Evolutionary conservation across 164 flowering plant species (phyloP), one percentile per base, ranked within the genome.

Genomic region (Tinospora cordifolia): DNA sequence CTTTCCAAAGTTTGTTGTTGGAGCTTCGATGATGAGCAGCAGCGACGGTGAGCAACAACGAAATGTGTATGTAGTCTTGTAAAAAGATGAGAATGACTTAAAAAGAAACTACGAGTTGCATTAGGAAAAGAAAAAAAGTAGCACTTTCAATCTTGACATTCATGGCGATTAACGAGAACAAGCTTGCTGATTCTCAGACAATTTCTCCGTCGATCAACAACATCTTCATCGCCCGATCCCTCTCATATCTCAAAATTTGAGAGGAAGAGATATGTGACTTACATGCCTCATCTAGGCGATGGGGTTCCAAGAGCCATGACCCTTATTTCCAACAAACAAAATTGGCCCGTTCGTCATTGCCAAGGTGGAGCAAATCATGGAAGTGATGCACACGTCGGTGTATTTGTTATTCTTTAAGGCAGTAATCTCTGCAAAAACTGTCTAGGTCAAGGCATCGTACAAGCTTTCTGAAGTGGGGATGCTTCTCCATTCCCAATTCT

Each of bases 231-330:
- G 22, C 47, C 73, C 30, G 38, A 66, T 72, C 69, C n/a, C 26
- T 19, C 34, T 14, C 4, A 30, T 49, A 63, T 87, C 86, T 7
- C 83, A 82, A 0, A 80, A 13, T 68, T 51, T 15, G 69, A 47
- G 25, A 15, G 62, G 24, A 68, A 68, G 62, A 70, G 92, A 76
- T 81, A 86, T 72, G 91, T 91, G 8, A 89, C 95, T 38, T 91
- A 91, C 83, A 91, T 91, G 93, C 97, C 93, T 38, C 84, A 95
- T 1, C 97, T 93, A 3, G 97, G 97, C 0, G 95, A 91, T 74
- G 91, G 97, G 2, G 69, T 90, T 0, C 95, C 97, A 1, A 78
- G 95, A 8, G 68, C 88, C 7, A 91, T 91, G 4, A 91, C 95
- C 11, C 80, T 89, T 24, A 85, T 91, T n/a, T 91, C 95, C 22